A percentile compares a stretch with the other conserved stretches of the same genome.
Conservation (phyloP, 345 rosid species). For the Gossypium turneri region DNA sequence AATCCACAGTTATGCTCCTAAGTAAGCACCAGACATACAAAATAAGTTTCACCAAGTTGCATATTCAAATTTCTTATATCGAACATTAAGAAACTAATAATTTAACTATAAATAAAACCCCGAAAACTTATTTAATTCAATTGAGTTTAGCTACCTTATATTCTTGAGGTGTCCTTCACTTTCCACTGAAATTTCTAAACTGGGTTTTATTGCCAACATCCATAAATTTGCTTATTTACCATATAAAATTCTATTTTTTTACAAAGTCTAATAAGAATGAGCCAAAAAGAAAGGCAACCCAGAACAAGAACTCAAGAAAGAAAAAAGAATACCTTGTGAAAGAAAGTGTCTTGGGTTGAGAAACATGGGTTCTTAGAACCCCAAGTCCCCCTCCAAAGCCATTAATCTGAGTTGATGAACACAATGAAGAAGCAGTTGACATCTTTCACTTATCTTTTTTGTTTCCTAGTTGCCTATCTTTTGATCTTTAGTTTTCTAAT, state of each 20-base stretch:
- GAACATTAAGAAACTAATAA: neutral
- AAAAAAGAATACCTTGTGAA: constrained; percentile 35
- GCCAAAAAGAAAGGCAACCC: neutral
- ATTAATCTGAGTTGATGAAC: constrained; percentile 56
- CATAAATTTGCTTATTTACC: neutral
- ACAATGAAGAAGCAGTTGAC: constrained; percentile 59
- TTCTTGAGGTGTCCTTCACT: neutral
- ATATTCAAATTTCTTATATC: neutral
- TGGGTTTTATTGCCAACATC: constrained; percentile 8
- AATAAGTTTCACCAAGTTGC: neutral
- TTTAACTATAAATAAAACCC: neutral
- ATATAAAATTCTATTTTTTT: neutral
- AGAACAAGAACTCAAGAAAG: neutral
- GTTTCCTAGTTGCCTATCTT: neutral
- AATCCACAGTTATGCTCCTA: neutral
- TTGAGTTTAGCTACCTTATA: neutral
- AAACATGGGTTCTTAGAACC: constrained; percentile 33
- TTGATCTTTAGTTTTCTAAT: constrained; percentile 5
- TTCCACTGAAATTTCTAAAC: neutral
- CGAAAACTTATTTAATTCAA: neutral
- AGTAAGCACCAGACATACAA: neutral
- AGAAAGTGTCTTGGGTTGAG: constrained; percentile 36
- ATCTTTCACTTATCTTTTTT: constrained; percentile 20
- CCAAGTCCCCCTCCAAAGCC: constrained; percentile 47
- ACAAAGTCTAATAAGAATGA: constrained; percentile 3